phyloP scores from a whole-genome alignment of 805 yeast species.

The Ogataea methanolica region DNA sequence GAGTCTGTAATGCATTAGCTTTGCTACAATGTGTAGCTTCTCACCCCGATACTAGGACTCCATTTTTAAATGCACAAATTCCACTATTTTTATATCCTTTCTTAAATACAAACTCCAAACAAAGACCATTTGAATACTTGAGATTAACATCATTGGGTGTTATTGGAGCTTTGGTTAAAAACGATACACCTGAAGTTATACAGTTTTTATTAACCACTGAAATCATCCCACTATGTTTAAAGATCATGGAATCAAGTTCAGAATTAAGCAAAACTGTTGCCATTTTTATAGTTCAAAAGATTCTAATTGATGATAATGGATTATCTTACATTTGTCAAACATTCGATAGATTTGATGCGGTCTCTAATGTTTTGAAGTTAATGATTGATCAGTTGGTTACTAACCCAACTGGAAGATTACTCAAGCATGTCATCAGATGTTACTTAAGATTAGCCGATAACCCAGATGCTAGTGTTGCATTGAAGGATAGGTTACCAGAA shows the following conservation, averaged over 20 bases:
- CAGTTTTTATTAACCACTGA: conserved; percentile 91
- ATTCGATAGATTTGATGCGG: conserved; percentile 90
- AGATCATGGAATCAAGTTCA: conserved; percentile 93
- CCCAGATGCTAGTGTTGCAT: conserved; percentile 81
- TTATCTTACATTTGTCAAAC: conserved; percentile 91
- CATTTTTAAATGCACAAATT: conserved; percentile 83
- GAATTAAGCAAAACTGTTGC: conserved; percentile 96
- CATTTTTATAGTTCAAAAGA: conserved; percentile 90
- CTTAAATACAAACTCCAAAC: conserved; percentile 84
- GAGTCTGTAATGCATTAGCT: conserved; percentile 95
- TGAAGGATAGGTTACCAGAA: conserved; percentile 79
- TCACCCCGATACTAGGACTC: conserved; percentile 81
- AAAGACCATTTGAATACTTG: conserved; percentile 89
- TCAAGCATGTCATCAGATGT: conserved; percentile 93
- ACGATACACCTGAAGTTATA: conserved; percentile 93
- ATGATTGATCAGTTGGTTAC: conserved; percentile 86
- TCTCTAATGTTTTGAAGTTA: conserved; percentile 72
- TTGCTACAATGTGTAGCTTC: conserved; percentile 95
- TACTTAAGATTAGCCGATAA: conserved; percentile 88
- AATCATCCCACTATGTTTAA: conserved; percentile 88
- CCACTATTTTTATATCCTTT: conserved; percentile 93
- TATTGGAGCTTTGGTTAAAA: conserved; percentile 93
- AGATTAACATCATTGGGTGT: conserved; percentile 93
- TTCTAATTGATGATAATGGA: conserved; percentile 87
- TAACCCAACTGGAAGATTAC: conserved; percentile 73